Conservation (phyloP, 306 rosid genomes). For the Myrica gale region DNA sequence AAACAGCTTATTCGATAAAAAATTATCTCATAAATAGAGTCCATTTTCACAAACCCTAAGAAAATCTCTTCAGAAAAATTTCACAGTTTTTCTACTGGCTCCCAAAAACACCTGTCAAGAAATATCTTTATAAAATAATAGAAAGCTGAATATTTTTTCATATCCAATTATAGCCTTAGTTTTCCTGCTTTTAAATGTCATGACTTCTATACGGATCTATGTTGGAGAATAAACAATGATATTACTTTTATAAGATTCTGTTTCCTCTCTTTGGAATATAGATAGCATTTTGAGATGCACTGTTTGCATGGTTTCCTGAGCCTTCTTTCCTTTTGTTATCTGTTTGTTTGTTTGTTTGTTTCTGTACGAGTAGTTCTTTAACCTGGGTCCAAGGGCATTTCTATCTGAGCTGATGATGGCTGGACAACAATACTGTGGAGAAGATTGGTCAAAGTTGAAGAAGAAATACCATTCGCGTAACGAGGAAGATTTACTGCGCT, state of each 20-base stretch:
- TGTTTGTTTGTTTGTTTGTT: conserved; percentile 23
- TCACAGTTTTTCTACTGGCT: no score
- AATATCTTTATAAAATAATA: no score
- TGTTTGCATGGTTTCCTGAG: conserved; percentile 9
- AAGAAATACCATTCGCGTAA: conserved; percentile 45
- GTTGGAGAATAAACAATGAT: conserved; percentile 4
- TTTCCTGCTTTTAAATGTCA: conserved; percentile 23
- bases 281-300: conserved; percentile 13
- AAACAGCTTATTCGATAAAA: no score
- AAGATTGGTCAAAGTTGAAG: conserved; percentile 72
- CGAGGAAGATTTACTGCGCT: conserved; percentile 72
- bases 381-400: conserved; percentile 56
- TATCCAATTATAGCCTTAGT: not conserved
- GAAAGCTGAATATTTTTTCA: no score
- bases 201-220: conserved; percentile 25
- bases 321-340: conserved; percentile 7
- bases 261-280: not conserved
- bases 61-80: no score
- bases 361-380: conserved; percentile 61
- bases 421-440: conserved; percentile 79
- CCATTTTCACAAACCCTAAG: no score
- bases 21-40: no score
- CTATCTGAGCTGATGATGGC: conserved; percentile 77
- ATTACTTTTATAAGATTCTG: not conserved
- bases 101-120: no score